Evolutionary conservation across 176 grass and related monocot genomes (phyloP), one percentile per base, ranked within the genome.

Genomic region (Oryza australiensis): DNA sequence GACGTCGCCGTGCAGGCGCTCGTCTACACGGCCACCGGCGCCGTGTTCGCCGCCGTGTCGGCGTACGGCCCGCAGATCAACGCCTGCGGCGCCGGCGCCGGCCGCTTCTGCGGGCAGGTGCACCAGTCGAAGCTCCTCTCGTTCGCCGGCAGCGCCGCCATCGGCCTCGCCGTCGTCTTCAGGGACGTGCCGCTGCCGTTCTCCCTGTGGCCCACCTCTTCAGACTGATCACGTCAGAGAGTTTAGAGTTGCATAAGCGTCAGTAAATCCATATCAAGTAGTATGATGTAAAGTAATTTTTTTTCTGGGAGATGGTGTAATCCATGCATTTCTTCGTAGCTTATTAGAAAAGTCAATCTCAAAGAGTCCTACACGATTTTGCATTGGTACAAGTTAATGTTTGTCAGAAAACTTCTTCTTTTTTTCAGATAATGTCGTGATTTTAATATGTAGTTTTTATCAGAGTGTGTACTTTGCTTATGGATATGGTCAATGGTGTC

Each of bases 1-100:
- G 86, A 88, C 80, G 43, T 73, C 23, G 74, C 62, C 0, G 67
- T 46, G 43, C 80, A 57, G 68, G 45, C 62, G 59, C 32, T 88
- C 30, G 60, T 83, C 34, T 79, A 67, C 43, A 60, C 60, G 9
- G 42, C 74, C 5, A 46, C 68, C 41, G 80, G 67, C 42, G 59
- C 67, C 0, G 20, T 20, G 13, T 83, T 57, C 74, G 24, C 74
- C 8, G 59, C 74, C 1, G 26, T 18, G 42, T 1, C 20, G 18
- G 67, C 26, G 1, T 72, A 57, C 74, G 42, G 20, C 59, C 3
- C 20, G 13, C 68, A 67, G 86, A 32, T 83, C 43, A 30, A 33
- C 24, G 26, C 80, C 32, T 83, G 74, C 49, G 49, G 49, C 64
- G 7, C 14, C 26, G 15, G 8, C n/a, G 24, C 22, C 32, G 77